Evolutionary conservation across 768 basidiomycete genomes (phyloP).

Genomic region (Leccinellum rugosiceps): DNA sequence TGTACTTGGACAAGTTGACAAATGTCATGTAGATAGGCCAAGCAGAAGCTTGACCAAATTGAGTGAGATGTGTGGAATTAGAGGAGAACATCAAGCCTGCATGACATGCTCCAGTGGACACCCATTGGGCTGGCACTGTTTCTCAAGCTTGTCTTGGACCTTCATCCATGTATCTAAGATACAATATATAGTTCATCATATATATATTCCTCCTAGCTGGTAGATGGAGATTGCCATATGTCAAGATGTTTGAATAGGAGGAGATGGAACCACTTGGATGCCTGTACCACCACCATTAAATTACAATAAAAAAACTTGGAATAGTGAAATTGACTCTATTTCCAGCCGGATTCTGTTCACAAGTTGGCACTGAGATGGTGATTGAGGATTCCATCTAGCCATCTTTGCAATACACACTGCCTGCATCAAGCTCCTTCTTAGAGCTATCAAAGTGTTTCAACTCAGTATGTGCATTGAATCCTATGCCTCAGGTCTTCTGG

Average conservation of each 20-base stretch:
- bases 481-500: no score
- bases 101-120: conserved; percentile 8
- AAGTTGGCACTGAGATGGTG: no score
- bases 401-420: no score
- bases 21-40: not conserved
- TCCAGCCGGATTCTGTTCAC: no score
- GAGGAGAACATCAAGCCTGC: conserved; percentile 19
- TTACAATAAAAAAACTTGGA: no score
- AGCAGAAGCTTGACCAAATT: conserved; percentile 11
- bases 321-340: no score
- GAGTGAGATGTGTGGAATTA: conserved; percentile 11
- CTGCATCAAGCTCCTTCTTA: no score
- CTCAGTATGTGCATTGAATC: no score
- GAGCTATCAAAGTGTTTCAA: no score
- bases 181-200: conserved; percentile 24
- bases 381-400: no score
- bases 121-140: no score
- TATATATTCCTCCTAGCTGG: conserved; percentile 2
- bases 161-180: conserved; percentile 18
- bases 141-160: conserved; percentile 20
- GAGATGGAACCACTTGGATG: not conserved
- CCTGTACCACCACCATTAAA: no score
- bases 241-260: conserved; percentile 19
- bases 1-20: not conserved
- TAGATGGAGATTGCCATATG: conserved; percentile 8